phyloP scores from a whole-genome alignment of 331 rosid species.

The Quercus lobata region DNA sequence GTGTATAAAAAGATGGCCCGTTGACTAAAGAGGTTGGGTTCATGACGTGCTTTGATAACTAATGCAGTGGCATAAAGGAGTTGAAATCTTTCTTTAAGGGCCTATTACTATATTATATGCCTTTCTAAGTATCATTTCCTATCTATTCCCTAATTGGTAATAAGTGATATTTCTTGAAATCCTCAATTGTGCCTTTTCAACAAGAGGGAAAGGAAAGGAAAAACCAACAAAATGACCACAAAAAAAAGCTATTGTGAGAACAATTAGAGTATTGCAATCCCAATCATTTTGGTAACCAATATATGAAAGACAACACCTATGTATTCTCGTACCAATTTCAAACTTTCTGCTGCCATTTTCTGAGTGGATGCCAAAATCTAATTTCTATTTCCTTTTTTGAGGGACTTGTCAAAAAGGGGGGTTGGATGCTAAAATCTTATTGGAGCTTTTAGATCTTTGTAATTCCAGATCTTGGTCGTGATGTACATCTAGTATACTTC shows the following conservation, averaged over 20 bases:
- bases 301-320: background rate
- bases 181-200: background rate
- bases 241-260: background rate
- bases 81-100: background rate
- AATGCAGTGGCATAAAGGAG: background rate
- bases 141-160: background rate
- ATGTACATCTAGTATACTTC: too few relatives aligned
- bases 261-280: background rate
- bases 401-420: too few relatives aligned
- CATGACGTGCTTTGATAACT: background rate
- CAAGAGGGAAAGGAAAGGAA: background rate
- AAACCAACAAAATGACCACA: background rate
- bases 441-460: too few relatives aligned
- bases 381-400: background rate
- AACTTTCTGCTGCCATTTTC: background rate
- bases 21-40: background rate
- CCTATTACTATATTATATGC: background rate
- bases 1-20: background rate
- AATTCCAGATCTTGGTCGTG: too few relatives aligned
- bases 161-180: background rate
- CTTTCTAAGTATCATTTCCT: background rate
- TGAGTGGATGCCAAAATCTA: background rate
- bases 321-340: background rate
- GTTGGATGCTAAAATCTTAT: too few relatives aligned
- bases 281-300: background rate